phyloP scores from a whole-genome alignment of 2,329 filamentous ascomycete species.

The Aspergillus ibericus region DNA sequence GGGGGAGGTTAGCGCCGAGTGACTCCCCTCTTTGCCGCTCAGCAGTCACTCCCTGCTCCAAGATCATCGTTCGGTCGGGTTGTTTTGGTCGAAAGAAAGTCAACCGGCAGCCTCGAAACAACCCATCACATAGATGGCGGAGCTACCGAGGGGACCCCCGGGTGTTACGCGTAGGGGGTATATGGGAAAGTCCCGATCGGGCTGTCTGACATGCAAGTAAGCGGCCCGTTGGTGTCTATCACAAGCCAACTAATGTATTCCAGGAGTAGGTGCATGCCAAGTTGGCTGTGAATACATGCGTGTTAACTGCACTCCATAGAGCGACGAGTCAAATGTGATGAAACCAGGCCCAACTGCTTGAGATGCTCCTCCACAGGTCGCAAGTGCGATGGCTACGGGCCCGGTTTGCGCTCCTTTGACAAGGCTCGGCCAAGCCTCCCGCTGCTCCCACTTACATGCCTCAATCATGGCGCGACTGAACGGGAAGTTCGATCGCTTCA shows the following conservation, averaged over 20 bases:
- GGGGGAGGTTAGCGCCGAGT: no score
- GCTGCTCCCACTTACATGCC: not conserved
- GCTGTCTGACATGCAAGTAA: slow-evolving; percentile 13
- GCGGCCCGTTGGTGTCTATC: not conserved
- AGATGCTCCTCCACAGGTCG: slow-evolving; percentile 34
- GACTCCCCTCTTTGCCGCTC: no score
- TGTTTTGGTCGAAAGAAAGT: no score
- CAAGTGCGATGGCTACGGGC: slow-evolving; percentile 32
- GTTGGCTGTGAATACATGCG: not conserved
- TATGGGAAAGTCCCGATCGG: not conserved
- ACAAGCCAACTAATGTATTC: not conserved
- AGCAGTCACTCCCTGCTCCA: no score
- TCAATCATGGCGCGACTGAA: slow-evolving; percentile 12
- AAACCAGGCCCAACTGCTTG: slow-evolving; percentile 30
- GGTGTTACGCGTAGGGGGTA: not conserved
- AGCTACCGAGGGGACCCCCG: no score
- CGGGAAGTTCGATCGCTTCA: slow-evolving; percentile 31
- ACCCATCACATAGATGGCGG: no score
- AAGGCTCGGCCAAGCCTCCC: slow-evolving; percentile 11
- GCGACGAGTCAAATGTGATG: slow-evolving; percentile 35
- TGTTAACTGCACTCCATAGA: slow-evolving; percentile 6
- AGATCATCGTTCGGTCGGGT: no score
- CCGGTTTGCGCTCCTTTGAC: not conserved
- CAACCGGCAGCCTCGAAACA: no score
- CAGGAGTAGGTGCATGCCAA: not conserved